Base-by-base conservation (phyloP, 805 yeast genomes). In the Myxozyma lipomycoides region DNA sequence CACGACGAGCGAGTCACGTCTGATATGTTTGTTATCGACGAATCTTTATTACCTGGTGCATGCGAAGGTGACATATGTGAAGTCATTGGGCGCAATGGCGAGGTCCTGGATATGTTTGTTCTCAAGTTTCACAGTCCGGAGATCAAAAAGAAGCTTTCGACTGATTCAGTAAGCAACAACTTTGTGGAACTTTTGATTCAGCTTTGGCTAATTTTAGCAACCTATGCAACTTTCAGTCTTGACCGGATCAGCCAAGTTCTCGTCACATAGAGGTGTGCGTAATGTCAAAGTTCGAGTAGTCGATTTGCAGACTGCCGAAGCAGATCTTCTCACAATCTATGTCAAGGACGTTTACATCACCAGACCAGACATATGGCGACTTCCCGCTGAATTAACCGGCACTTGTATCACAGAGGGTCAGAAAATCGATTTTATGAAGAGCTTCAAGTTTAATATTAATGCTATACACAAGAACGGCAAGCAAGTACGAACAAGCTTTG, bases 341-440 rank as follows among this genome's bases (percentile, higher is more conserved):
- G 77, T 88, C 46, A 86, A 82, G 61, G 97, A 93, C 61, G 73
- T 87, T 19, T 79, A 84, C 58, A 69, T 93, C 15, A 80, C 95
- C 2, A 72, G 98, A 58, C 96, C 95, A 53, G 93, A 88, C 61
- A 91, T 90, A 89, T 93, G 98, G 96, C 73, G 78, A 23, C 70
- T 91, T 12, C 79, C 95, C 0, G 74, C 86, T 1, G 62, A 73
- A 18, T 57, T 91, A 47, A 74, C 76, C 0, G 79, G 79, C 7
- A 69, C 78, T 4, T 86, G 96, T 65, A 76, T 86, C 1, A 81
- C 84, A 62, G 72, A 74, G 7, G 77, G 81, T 4, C 90, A 89
- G 64, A 74, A 81, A 46, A 63, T 90, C 0, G 68, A 79, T 0
- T 86, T 83, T 55, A 64, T 86, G 23, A 78, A 78, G 34, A 68